phyloP scores from a whole-genome alignment of 2,329 filamentous ascomycete genomes.

The Xylaria polymorpha region DNA sequence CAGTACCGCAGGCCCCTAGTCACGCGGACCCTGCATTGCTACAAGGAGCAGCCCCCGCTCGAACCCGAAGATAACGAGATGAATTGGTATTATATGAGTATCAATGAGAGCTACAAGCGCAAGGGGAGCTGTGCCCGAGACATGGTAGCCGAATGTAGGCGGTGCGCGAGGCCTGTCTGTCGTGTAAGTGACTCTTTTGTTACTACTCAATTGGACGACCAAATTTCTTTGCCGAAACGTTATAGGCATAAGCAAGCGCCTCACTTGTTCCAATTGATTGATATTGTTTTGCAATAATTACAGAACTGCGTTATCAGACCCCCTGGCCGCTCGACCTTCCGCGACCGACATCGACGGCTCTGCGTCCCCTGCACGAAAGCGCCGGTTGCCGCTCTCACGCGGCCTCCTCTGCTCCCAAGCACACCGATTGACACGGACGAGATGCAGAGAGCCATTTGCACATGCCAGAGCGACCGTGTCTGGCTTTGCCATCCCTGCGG shows the following conservation, averaged over 20 bases:
- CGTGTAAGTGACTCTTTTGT: conserved; percentile 67
- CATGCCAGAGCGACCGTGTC: conserved; percentile 67
- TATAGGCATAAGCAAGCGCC: too few species aligned
- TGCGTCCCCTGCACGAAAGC: conserved; percentile 80
- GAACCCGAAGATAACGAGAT: conserved; percentile 66
- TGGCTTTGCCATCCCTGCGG: conserved; percentile 92
- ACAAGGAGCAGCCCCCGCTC: conserved; percentile 71
- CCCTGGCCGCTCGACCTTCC: conserved; percentile 73
- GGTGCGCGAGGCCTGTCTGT: conserved; percentile 82
- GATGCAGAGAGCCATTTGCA: conserved; percentile 68
- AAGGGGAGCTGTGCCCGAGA: conserved; percentile 85
- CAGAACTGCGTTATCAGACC: conserved; percentile 93
- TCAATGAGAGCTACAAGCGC: conserved; percentile 63
- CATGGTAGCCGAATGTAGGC: conserved; percentile 84
- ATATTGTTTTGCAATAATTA: conserved; percentile 15
- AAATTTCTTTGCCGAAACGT: not conserved
- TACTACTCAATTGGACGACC: not conserved
- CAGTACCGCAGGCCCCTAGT: conserved; percentile 82
- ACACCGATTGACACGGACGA: conserved; percentile 63
- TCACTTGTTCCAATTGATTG: not conserved
- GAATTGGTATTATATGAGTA: conserved; percentile 70
- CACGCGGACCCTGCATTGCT: conserved; percentile 80
- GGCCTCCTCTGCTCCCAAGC: conserved; percentile 57
- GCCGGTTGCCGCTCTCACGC: conserved; percentile 69
- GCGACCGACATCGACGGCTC: conserved; percentile 81